Evolutionary conservation across 2,329 filamentous ascomycete species (phyloP).

Genomic region (Cladophialophora carrionii): DNA sequence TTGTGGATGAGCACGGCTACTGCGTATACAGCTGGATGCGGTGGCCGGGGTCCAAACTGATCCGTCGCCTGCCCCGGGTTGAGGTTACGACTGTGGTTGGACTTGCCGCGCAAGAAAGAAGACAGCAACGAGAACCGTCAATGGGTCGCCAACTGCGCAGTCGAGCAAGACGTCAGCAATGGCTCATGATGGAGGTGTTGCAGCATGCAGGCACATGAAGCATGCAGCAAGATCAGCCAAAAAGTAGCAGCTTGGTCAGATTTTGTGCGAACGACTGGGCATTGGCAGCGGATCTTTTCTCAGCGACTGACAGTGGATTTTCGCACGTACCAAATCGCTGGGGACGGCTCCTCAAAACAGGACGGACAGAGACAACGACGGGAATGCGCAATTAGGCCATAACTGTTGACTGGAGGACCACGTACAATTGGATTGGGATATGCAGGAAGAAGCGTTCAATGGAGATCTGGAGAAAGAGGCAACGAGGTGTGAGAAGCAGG

Average conservation of each 20-base stretch:
- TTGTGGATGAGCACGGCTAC: slow-evolving; percentile 9
- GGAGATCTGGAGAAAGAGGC: slow-evolving; percentile 36
- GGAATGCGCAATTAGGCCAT: slow-evolving; percentile 33
- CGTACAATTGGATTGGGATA: slow-evolving; percentile 25
- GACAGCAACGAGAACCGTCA: slow-evolving; percentile 21
- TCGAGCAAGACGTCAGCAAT: slow-evolving; percentile 17
- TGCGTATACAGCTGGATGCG: slow-evolving; percentile 9
- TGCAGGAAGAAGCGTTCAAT: slow-evolving; percentile 33
- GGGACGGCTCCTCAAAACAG: slow-evolving; percentile 26
- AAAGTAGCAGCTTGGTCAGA: slow-evolving; percentile 15
- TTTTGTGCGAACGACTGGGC: slow-evolving; percentile 16
- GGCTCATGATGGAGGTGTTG: slow-evolving; percentile 13
- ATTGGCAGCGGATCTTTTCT: slow-evolving; percentile 18
- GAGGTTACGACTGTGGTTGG: slow-evolving; percentile 7
- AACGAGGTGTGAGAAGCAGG: slow-evolving; percentile 35
- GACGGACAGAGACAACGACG: slow-evolving; percentile 21
- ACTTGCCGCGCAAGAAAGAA: slow-evolving; percentile 16
- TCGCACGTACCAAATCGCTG: slow-evolving; percentile 31
- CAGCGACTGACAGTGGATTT: slow-evolving; percentile 11
- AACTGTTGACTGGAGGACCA: slow-evolving; percentile 13
- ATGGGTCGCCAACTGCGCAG: slow-evolving; percentile 26
- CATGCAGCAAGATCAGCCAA: slow-evolving; percentile 24
- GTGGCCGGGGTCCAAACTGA: slow-evolving; percentile 1
- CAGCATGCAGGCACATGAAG: slow-evolving; percentile 27
- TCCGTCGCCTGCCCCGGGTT: slow-evolving; percentile 14